phyloP scores from a whole-genome alignment of 1,284 basidiomycete species.

The Malassezia dermatis region DNA sequence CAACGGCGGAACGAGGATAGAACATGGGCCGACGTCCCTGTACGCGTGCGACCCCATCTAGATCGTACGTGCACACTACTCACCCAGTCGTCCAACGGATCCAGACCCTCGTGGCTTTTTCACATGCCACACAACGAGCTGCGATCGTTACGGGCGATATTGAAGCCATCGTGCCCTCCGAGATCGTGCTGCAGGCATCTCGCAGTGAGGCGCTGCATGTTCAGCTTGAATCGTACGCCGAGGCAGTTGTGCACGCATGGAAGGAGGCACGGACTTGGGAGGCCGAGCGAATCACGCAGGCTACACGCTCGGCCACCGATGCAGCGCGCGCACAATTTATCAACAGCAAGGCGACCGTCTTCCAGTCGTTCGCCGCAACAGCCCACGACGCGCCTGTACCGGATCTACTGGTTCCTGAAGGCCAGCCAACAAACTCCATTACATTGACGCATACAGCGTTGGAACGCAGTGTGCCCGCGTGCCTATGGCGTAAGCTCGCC shows the following conservation, averaged over 20 bases:
- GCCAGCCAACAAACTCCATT: slow-evolving; percentile 8
- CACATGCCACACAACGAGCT: slow-evolving; percentile 1
- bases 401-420: background rate
- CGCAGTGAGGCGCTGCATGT: background rate
- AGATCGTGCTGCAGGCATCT: slow-evolving; percentile 1
- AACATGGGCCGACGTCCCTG: background rate
- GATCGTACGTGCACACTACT: background rate
- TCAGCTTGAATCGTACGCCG: slow-evolving; percentile 2
- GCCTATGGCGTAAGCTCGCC: slow-evolving; percentile 4
- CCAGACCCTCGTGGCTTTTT: slow-evolving; percentile 6
- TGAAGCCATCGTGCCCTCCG: background rate
- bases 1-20: background rate
- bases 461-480: slow-evolving; percentile 1
- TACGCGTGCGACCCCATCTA: background rate
- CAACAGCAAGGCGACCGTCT: background rate
- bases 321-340: background rate
- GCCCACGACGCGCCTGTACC: background rate
- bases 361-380: slow-evolving; percentile 5
- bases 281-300: background rate
- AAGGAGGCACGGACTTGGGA: background rate
- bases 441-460: slow-evolving; percentile 8
- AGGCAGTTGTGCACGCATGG: slow-evolving; percentile 11
- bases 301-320: background rate
- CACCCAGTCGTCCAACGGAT: slow-evolving; percentile 10
- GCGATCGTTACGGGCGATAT: slow-evolving; percentile 11